Conservation (phyloP, 2,329 filamentous ascomycete genomes). For the Diaporthe citri region DNA sequence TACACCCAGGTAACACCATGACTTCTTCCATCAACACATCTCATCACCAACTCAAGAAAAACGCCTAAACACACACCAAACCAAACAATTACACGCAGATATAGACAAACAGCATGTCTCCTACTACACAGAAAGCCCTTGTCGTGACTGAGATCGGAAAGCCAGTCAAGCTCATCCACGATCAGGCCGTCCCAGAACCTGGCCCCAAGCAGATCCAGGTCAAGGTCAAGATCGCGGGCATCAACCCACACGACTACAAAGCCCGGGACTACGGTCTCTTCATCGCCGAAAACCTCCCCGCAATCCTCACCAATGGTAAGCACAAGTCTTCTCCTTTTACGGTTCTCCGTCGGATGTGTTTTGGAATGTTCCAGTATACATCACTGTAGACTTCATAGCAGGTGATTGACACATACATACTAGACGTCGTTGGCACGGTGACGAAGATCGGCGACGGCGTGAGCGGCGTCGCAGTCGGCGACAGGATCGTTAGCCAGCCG, state of each 20-base stretch:
- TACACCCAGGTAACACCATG: neutral
- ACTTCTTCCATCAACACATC: neutral
- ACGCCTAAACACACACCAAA: neutral
- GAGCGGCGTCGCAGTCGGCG: slow-evolving; percentile 46
- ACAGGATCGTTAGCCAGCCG: slow-evolving; percentile 49
- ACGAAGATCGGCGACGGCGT: slow-evolving; percentile 46
- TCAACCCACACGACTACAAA: slow-evolving; percentile 54
- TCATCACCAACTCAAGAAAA: neutral
- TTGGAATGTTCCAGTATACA: too few relatives aligned
- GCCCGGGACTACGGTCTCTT: slow-evolving; percentile 53
- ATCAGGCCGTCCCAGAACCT: slow-evolving; percentile 48
- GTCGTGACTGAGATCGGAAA: slow-evolving; percentile 45
- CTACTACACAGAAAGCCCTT: slow-evolving; percentile 45
- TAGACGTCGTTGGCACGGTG: slow-evolving; percentile 51
- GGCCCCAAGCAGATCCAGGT: slow-evolving; percentile 51
- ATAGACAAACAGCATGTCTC: neutral
- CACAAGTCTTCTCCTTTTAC: too few relatives aligned
- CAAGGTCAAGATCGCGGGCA: slow-evolving; percentile 53
- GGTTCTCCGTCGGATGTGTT: neutral
- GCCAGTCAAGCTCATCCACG: slow-evolving; percentile 42
- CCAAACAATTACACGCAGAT: neutral
- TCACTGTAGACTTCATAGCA: neutral
- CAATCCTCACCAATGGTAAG: slow-evolving; percentile 47
- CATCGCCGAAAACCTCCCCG: slow-evolving; percentile 49
- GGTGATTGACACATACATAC: neutral